Evolutionary conservation across 2,329 filamentous ascomycete genomes (phyloP).

Genomic region (Penicillium sp.): DNA sequence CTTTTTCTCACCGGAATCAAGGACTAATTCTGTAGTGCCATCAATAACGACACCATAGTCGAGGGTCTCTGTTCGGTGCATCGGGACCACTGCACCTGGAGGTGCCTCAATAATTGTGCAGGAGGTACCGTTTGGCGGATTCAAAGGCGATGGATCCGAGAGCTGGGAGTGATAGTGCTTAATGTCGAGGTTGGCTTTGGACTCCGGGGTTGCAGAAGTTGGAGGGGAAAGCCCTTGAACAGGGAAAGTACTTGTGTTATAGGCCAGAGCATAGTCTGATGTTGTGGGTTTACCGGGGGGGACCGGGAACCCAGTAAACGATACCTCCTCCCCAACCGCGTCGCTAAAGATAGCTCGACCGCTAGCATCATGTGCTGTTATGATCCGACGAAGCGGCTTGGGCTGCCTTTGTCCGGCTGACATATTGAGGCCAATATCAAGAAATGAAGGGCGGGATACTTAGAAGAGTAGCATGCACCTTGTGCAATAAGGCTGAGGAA

Average conservation of each 20-base stretch:
- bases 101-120: slow-evolving; percentile 15
- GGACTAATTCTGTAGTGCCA: slow-evolving; percentile 50
- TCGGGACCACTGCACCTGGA: slow-evolving; percentile 30
- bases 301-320: slow-evolving; percentile 13
- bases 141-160: slow-evolving; percentile 11
- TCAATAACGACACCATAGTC: slow-evolving; percentile 56
- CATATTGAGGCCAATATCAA: no score
- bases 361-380: slow-evolving; percentile 11
- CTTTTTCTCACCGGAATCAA: slow-evolving; percentile 51
- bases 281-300: slow-evolving; percentile 11
- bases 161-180: slow-evolving; percentile 13
- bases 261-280: slow-evolving; percentile 17
- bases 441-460: no score
- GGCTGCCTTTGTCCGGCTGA: no score
- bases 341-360: slow-evolving; percentile 12
- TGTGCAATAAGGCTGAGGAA: no score
- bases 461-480: no score
- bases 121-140: slow-evolving; percentile 14
- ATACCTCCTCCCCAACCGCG: slow-evolving; percentile 6
- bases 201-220: slow-evolving; percentile 10
- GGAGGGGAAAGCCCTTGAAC: slow-evolving; percentile 17
- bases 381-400: slow-evolving; percentile 1
- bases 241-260: slow-evolving; percentile 13
- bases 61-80: slow-evolving; percentile 53
- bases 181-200: slow-evolving; percentile 15